Evolutionary conservation across 352 stramenopile species (phyloP).

Genomic region (Globisporangium takayamanum): DNA sequence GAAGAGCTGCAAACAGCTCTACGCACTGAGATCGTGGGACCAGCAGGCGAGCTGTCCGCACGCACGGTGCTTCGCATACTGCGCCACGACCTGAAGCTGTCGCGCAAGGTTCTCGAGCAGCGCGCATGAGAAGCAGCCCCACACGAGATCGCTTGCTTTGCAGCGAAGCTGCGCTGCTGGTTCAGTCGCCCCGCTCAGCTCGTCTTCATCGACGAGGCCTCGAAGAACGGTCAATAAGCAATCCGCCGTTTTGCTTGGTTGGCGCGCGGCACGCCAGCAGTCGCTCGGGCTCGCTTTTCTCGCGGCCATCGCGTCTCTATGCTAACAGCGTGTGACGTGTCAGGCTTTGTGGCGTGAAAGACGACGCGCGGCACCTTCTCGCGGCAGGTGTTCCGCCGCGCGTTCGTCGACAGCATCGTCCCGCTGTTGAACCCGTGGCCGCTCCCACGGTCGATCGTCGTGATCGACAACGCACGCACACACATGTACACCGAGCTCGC

Average conservation of each 20-base stretch:
- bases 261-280: not conserved
- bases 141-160: not conserved
- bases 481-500: conserved; percentile 22
- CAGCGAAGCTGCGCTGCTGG: conserved; percentile 2
- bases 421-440: conserved; percentile 14
- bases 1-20: conserved; percentile 12
- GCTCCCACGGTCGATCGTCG: conserved; percentile 17
- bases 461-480: conserved; percentile 18
- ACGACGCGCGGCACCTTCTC: conserved; percentile 5
- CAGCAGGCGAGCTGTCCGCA: not conserved
- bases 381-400: conserved; percentile 1
- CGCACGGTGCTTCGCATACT: conserved; percentile 6
- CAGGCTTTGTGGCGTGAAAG: conserved; percentile 6
- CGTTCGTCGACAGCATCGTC: conserved; percentile 2
- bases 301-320: conserved; percentile 11
- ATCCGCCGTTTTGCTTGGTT: not conserved
- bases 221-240: conserved; percentile 2
- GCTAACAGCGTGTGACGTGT: conserved; percentile 9
- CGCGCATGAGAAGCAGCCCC: not conserved
- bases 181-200: not conserved
- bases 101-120: conserved; percentile 11
- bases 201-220: not conserved
- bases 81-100: conserved; percentile 11
- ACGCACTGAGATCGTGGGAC: not conserved
- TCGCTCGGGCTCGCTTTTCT: not conserved